These are phyloP conservation scores for Petunia axillaris DNA, from an alignment of 257 asterid genomes.

Conservation along the genomic window DNA sequence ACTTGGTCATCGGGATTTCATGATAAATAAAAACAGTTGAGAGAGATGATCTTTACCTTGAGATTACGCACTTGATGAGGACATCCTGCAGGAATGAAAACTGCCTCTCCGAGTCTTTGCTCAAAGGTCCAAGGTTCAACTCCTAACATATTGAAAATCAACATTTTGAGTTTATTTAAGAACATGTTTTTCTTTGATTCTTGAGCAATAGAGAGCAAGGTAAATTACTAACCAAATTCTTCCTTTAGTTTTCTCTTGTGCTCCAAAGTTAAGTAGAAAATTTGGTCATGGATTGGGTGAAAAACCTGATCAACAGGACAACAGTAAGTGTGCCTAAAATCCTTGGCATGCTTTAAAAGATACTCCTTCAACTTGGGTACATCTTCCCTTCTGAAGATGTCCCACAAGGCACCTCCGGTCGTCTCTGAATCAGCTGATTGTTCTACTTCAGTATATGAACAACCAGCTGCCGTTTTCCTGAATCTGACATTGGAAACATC, in stretches of 20 bases:
- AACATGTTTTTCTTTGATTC: conserved; percentile 1
- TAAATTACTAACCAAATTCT: conserved; percentile 65
- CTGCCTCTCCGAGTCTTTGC: conserved; percentile 89
- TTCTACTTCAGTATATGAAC: no score
- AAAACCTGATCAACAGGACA: conserved; percentile 82
- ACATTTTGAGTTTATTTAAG: conserved; percentile 17
- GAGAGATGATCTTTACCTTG: conserved; percentile 49
- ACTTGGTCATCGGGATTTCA: neutral
- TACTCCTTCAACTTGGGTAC: conserved; percentile 76
- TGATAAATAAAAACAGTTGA: neutral
- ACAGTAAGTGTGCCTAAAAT: conserved; percentile 85
- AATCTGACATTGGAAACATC: no score
- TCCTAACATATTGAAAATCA: conserved; percentile 45
- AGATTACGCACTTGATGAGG: conserved; percentile 98
- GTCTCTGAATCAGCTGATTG: neutral
- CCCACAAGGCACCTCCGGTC: conserved; percentile 85
- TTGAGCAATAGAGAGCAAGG: neutral
- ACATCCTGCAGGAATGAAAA: conserved; percentile 96
- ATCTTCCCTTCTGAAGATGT: conserved; percentile 90
- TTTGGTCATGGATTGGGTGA: conserved; percentile 94
- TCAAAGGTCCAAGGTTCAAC: conserved; percentile 95
- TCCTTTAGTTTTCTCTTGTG: conserved; percentile 80
- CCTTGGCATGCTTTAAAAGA: conserved; percentile 64
- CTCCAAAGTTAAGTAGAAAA: conserved; percentile 73
- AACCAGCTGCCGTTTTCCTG: no score